A percentile compares a stretch with the other conserved stretches of the same genome.
Evolutionary conservation across 2,329 filamentous ascomycete species (phyloP).

Genomic region (Fusarium brevicatenulatum): DNA sequence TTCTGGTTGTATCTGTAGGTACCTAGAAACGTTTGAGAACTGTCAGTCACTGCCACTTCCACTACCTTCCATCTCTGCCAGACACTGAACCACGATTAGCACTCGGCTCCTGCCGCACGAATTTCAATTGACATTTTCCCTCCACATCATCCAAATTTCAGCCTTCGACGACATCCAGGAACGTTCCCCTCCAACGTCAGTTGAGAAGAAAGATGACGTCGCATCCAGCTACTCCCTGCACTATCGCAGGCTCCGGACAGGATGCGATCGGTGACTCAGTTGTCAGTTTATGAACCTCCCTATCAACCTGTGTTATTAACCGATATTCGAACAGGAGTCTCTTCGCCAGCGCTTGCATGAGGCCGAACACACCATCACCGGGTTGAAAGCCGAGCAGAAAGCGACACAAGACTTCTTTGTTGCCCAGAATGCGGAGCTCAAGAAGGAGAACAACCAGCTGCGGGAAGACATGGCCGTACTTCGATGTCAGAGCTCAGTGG

Average conservation of each 20-base stretch:
- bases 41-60: neutral
- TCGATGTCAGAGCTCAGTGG: neutral
- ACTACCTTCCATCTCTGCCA: neutral
- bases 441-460: neutral
- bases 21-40: neutral
- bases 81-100: neutral
- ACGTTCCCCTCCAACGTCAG: neutral
- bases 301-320: neutral
- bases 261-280: neutral
- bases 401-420: rapidly evolving
- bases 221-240: neutral
- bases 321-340: neutral
- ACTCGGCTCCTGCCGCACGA: rapidly evolving
- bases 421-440: neutral
- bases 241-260: neutral
- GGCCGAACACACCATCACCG: neutral
- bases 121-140: rapidly evolving
- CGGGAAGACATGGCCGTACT: rapidly evolving
- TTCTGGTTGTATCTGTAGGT: neutral
- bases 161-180: too few relatives aligned
- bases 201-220: neutral
- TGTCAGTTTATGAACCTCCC: neutral
- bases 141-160: neutral
- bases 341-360: neutral
- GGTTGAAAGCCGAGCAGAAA: neutral